Evolutionary conservation across 129 eudicot genomes (phyloP), one percentile per base, ranked within the genome.

Genomic region (Flaveria linearis): DNA sequence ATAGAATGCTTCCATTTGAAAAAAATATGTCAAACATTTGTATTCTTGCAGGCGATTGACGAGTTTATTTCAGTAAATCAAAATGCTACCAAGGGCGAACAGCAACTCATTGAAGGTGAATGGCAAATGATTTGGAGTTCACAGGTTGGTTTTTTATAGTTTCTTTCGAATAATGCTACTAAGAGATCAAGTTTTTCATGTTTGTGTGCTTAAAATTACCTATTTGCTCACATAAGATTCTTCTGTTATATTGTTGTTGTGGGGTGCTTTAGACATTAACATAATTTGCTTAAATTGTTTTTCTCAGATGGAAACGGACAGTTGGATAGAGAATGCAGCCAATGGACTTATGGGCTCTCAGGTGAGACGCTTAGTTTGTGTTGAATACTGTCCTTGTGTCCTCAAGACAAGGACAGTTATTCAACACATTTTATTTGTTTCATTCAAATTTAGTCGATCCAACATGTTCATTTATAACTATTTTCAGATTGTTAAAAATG

Each of bases 41-140:
- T 80, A 0, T 67, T n/a, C 18, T 2, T 80, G 64, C 85, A 95
- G 96, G 99, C 92, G 22, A 89, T 95, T 71, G 89, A 89, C 45
- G 87, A 87, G 78, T 90, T 95, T 30, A 63, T 90, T 36, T 80
- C 85, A 17, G 58, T 52, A 71, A 83, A 85, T 79, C 73, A 69
- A 73, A 79, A 61, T 85, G 84, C 9, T 22, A 80, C 73, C 46
- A 78, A 78, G 51, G 88, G 81, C 22, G 96, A 87, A 76, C 81
- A 77, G 68, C 81, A 85, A 55, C 95, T 95, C 41, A 49, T 82
- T 30, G 96, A 89, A 83, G 99, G 97, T 70, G 96, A 91, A 77
- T 95, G 99, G 99, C 82, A 86, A 71, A 91, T 91, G 99, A 83
- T 95, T 39, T 91, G 99, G 99, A 95, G 97, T 75, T 91, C 99